Evolutionary conservation across 106 monocot genomes (phyloP).

Genomic region (Allium fistulosum): DNA sequence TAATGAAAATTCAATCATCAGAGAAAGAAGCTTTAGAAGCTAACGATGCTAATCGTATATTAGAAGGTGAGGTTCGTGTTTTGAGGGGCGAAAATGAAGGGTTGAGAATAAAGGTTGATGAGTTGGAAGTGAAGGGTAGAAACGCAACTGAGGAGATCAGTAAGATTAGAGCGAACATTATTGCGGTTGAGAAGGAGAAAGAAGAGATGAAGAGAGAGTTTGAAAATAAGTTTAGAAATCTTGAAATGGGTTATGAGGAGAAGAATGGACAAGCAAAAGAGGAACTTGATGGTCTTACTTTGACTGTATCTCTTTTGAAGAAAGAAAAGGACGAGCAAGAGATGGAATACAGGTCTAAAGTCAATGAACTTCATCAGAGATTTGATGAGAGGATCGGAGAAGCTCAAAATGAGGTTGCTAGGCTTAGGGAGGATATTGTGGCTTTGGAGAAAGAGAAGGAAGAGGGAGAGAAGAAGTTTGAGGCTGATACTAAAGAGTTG

Average conservation of each 20-base stretch:
- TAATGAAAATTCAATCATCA: neutral
- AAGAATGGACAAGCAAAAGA: neutral
- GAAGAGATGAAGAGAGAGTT: neutral
- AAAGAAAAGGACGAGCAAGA: constrained; percentile 1
- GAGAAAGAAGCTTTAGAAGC: neutral
- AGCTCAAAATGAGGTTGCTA: neutral
- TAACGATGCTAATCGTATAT: neutral
- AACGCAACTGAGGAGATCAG: neutral
- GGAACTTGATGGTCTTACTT: neutral
- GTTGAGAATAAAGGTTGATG: neutral
- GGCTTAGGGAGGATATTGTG: neutral
- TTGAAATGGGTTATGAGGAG: neutral
- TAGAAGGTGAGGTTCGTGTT: constrained; percentile 1
- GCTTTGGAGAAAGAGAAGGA: neutral
- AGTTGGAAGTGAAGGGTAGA: neutral
- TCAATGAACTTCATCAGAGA: neutral
- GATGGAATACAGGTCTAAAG: neutral
- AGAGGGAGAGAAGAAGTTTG: neutral
- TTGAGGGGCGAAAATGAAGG: constrained; percentile 10
- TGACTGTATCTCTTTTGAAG: neutral
- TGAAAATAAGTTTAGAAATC: constrained; percentile 1
- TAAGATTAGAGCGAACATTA: neutral
- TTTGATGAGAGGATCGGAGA: neutral
- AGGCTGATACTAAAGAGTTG: neutral
- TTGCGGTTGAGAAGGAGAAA: constrained; percentile 9